phyloP scores from a whole-genome alignment of 2,329 filamentous ascomycete genomes.

The Diplodia seriata region DNA sequence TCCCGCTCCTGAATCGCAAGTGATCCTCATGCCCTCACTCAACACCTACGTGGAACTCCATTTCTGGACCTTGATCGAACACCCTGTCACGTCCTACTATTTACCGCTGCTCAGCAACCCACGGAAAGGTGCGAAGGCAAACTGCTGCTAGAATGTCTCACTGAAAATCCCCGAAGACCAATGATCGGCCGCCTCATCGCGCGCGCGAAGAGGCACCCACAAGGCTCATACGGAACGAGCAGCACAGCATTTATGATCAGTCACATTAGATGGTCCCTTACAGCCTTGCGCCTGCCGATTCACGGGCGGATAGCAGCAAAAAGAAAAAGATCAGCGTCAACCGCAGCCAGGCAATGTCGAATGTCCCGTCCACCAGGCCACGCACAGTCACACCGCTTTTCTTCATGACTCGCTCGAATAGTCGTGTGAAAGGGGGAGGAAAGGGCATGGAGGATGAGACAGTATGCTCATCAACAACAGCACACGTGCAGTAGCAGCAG shows the following conservation, averaged over 20 bases:
- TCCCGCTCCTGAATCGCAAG: neutral
- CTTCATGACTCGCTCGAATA: neutral
- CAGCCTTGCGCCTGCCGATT: neutral
- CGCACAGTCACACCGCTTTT: constrained; percentile 14
- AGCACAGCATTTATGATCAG: neutral
- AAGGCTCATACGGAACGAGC: neutral
- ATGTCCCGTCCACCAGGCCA: neutral
- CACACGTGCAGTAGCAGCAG: neutral
- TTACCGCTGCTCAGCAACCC: neutral
- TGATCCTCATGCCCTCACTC: neutral
- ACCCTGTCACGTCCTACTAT: neutral
- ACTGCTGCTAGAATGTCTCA: neutral
- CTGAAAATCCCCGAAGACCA: neutral
- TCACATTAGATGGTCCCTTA: neutral
- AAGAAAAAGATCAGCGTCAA: neutral
- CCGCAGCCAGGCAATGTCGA: neutral
- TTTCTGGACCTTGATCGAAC: neutral
- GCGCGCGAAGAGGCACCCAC: neutral
- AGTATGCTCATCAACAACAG: neutral
- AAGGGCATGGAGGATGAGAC: no score
- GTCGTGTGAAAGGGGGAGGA: no score
- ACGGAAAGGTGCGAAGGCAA: neutral
- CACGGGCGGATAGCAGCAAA: neutral
- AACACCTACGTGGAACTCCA: neutral
- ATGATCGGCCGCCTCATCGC: neutral